Percentiles rank a stretch among this genome's conserved stretches.
These are phyloP conservation scores for Acanthamoeba castellanii DNA, from an alignment of 208 protist species.

Conservation along the genomic window DNA sequence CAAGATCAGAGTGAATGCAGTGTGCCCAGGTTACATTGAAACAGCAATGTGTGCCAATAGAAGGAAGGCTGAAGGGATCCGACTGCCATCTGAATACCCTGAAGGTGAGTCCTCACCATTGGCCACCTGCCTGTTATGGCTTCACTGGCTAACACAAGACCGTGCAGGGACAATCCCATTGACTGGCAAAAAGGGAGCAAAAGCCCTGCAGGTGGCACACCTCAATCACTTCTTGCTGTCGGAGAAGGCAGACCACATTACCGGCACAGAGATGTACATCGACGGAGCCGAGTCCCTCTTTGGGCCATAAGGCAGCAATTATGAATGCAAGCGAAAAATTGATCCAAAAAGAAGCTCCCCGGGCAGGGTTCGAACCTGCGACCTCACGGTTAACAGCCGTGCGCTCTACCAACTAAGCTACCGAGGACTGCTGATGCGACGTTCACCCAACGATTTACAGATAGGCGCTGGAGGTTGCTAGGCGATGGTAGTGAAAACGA, in stretches of 20 bases:
- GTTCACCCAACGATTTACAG: too few relatives aligned
- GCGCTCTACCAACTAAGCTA: neutral
- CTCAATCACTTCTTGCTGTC: slow-evolving; percentile 64
- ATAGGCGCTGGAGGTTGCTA: too few relatives aligned
- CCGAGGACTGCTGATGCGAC: neutral
- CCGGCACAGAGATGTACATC: slow-evolving; percentile 55
- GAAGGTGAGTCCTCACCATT: neutral
- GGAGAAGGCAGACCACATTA: slow-evolving; percentile 50
- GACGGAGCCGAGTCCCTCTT: slow-evolving; percentile 69
- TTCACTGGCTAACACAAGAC: too few relatives aligned
- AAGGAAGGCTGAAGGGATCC: slow-evolving; percentile 40
- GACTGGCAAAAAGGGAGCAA: slow-evolving; percentile 47
- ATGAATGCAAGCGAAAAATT: neutral
- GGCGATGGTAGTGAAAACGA: neutral
- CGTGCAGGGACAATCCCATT: slow-evolving; percentile 43
- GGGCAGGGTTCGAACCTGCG: neutral
- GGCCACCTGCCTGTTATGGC: neutral
- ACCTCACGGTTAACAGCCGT: too few relatives aligned
- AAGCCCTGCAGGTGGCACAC: slow-evolving; percentile 46
- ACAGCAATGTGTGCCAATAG: neutral
- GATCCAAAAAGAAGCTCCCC: neutral
- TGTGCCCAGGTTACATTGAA: slow-evolving; percentile 58
- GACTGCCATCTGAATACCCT: neutral
- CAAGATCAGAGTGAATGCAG: slow-evolving; percentile 74
- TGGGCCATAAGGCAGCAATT: neutral